phyloP scores from a whole-genome alignment of 163 green algal species.

The Chlorella variabilis region DNA sequence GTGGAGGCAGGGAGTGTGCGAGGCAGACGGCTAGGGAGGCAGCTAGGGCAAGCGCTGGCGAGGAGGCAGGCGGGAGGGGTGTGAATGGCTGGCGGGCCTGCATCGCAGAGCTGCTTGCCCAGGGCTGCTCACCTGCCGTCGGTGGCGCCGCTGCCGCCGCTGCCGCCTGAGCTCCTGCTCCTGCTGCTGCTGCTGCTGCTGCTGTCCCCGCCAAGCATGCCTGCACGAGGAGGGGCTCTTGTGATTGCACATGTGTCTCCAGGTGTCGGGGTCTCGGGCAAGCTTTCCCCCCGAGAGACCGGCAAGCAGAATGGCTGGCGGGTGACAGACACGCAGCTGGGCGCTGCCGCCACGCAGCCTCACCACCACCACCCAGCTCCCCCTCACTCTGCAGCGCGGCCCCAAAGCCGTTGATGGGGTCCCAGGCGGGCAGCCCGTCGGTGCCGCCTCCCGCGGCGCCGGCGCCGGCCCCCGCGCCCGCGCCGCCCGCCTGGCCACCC shows the following conservation, averaged over 20 bases:
- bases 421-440: slow-evolving; percentile 19
- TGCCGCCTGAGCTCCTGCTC: no score
- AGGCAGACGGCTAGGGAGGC: no score
- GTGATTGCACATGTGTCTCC: no score
- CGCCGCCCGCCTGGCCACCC: neutral
- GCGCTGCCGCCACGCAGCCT: no score
- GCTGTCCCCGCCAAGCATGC: neutral
- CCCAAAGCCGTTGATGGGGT: slow-evolving; percentile 4
- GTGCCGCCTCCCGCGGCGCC: neutral
- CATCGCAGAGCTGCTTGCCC: neutral
- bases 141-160: neutral
- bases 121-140: neutral
- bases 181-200: neutral
- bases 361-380: neutral
- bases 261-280: no score
- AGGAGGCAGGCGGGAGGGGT: no score
- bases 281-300: no score
- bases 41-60: no score
- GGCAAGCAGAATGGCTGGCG: no score
- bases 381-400: neutral
- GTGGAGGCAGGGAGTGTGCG: no score
- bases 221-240: neutral
- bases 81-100: no score
- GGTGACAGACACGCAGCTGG: no score
- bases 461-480: neutral